These are phyloP conservation scores for Closterium sp. DNA, from an alignment of 139 green algal genomes.

Conservation along the genomic window DNA sequence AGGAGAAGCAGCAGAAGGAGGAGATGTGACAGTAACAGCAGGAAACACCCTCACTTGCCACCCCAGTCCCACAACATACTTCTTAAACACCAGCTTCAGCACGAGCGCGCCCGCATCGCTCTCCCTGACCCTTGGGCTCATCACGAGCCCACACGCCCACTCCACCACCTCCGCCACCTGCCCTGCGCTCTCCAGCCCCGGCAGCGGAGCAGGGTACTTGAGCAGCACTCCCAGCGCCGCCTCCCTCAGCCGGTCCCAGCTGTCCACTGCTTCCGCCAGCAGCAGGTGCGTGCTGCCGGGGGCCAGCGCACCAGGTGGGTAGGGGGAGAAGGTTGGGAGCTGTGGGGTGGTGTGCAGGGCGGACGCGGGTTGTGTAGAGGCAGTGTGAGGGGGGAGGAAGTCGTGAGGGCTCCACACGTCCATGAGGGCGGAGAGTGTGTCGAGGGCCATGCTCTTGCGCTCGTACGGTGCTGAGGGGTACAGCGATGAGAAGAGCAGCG, in stretches of 20 bases:
- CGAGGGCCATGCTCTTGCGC: constrained; percentile 72
- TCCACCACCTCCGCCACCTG: constrained; percentile 59
- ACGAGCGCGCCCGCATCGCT: constrained; percentile 76
- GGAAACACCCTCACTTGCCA: constrained; percentile 62
- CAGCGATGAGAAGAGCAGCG: constrained; percentile 60
- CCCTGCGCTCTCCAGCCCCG: constrained; percentile 59
- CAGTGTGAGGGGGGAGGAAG: background rate
- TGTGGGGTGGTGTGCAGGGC: background rate
- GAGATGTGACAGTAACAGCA: too few relatives aligned
- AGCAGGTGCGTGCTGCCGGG: constrained; percentile 11
- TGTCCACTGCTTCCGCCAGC: constrained; percentile 60
- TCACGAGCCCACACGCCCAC: constrained; percentile 67
- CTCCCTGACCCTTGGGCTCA: constrained; percentile 70
- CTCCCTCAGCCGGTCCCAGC: constrained; percentile 77
- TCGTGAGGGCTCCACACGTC: constrained; percentile 58
- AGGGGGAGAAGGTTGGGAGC: constrained; percentile 12
- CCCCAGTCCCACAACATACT: constrained; percentile 69
- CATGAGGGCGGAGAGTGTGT: constrained; percentile 67
- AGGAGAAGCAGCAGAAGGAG: too few relatives aligned
- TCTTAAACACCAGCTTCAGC: constrained; percentile 71
- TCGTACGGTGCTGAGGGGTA: constrained; percentile 74
- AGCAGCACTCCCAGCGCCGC: constrained; percentile 38
- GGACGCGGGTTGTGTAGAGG: background rate
- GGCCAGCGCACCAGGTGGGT: constrained; percentile 35
- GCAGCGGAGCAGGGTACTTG: constrained; percentile 69